These are phyloP conservation scores for Russula sp. DNA, from an alignment of 768 basidiomycete genomes.

Conservation along the genomic window DNA sequence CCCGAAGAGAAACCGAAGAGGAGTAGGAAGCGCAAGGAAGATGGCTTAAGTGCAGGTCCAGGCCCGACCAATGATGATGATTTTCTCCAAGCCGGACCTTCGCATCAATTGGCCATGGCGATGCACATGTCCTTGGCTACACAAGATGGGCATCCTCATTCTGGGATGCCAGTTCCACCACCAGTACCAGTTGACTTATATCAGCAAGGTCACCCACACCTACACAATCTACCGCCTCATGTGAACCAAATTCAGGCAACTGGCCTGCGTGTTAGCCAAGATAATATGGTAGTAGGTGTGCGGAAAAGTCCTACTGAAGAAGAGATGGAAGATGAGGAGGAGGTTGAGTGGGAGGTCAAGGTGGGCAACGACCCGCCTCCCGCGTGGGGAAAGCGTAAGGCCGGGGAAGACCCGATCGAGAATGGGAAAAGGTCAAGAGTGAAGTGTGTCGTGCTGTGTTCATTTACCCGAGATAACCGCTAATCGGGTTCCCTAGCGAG, in stretches of 20 bases:
- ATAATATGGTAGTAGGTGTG: slow-evolving; percentile 34
- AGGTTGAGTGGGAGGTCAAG: slow-evolving; percentile 63
- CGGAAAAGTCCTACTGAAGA: slow-evolving; percentile 55
- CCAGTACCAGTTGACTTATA: slow-evolving; percentile 26
- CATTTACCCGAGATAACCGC: background rate
- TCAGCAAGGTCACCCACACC: slow-evolving; percentile 21
- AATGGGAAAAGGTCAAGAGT: slow-evolving; percentile 45
- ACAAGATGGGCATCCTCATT: slow-evolving; percentile 23
- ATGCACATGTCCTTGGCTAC: slow-evolving; percentile 25
- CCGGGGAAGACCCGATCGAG: slow-evolving; percentile 38
- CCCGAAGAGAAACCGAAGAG: slow-evolving; percentile 64
- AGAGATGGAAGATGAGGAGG: slow-evolving; percentile 63
- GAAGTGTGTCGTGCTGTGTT: slow-evolving; percentile 37
- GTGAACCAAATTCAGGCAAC: slow-evolving; percentile 21
- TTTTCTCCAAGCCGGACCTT: slow-evolving; percentile 25
- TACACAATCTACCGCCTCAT: slow-evolving; percentile 21
- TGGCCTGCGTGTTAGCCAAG: slow-evolving; percentile 27
- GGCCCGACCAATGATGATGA: slow-evolving; percentile 29
- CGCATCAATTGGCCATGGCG: slow-evolving; percentile 25
- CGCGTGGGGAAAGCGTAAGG: slow-evolving; percentile 63
- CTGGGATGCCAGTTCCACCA: slow-evolving; percentile 19
- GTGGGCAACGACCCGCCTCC: slow-evolving; percentile 64
- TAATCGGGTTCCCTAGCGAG: slow-evolving; percentile 10
- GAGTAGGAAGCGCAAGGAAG: slow-evolving; percentile 30
- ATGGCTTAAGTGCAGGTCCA: slow-evolving; percentile 6